Conservation (phyloP, 148 eudicot species). For the Camellia granthamiana region DNA sequence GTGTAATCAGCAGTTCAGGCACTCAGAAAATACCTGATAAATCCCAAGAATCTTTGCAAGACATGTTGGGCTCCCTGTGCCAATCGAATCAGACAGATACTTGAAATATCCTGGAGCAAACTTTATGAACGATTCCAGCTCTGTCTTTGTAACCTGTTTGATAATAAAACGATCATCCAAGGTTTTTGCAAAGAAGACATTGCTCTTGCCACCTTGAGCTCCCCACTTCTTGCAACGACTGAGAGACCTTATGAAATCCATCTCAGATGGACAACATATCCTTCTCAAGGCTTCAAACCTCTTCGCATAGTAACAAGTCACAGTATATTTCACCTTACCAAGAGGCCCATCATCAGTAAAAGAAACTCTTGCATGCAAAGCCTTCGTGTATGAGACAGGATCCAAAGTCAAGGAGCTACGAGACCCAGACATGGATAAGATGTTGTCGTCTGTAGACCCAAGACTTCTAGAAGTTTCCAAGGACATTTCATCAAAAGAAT, state of each 20-base stretch:
- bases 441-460: constrained; percentile 66
- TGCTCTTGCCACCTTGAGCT: constrained; percentile 76
- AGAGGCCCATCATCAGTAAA: constrained; percentile 63
- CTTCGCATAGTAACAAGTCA: constrained; percentile 83
- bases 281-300: constrained; percentile 86
- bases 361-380: constrained; percentile 61
- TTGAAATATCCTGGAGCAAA: constrained; percentile 86
- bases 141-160: constrained; percentile 96
- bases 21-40: constrained; percentile 70
- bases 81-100: constrained; percentile 74
- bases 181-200: constrained; percentile 82
- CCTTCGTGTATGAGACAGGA: constrained; percentile 50
- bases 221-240: constrained; percentile 99
- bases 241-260: constrained; percentile 75
- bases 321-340: constrained; percentile 74
- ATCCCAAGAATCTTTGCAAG: constrained; percentile 91
- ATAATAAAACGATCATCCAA: constrained; percentile 91
- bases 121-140: constrained; percentile 90
- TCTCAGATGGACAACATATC: constrained; percentile 85
- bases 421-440: constrained; percentile 44
- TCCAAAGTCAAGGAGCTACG: constrained; percentile 56
- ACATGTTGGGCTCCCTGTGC: constrained; percentile 79
- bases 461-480: constrained; percentile 60
- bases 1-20: background rate
- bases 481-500: constrained; percentile 56